Conservation (phyloP, 1,139 yeast species). For the Geotrichum carabidarum region DNA sequence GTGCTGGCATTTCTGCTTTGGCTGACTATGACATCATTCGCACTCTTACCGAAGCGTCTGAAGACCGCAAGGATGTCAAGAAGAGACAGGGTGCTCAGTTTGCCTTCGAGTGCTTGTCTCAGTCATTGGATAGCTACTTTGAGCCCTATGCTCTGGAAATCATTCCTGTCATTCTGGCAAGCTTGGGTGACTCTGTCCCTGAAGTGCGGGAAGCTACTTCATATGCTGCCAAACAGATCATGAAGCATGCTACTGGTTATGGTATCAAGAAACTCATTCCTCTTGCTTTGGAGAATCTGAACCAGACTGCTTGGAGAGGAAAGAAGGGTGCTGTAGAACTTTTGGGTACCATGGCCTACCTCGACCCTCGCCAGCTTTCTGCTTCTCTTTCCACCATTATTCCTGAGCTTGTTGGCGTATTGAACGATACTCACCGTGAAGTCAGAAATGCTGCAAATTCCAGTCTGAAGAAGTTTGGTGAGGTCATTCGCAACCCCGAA, state of each 20-base stretch:
- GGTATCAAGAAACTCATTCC: conserved; percentile 93
- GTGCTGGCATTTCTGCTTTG: conserved; percentile 75
- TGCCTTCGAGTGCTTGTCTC: conserved; percentile 80
- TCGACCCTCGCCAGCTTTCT: conserved; percentile 91
- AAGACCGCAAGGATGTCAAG: conserved; percentile 69
- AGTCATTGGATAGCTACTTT: conserved; percentile 64
- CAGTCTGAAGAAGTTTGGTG: conserved; percentile 86
- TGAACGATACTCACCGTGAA: conserved; percentile 93
- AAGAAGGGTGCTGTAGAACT: conserved; percentile 95
- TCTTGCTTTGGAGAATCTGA: conserved; percentile 75
- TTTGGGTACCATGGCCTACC: conserved; percentile 94
- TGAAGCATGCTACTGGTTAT: conserved; percentile 86
- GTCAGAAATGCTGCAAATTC: conserved; percentile 93
- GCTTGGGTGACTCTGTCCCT: conserved; percentile 75
- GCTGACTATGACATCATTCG: conserved; percentile 74
- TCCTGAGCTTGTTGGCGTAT: conserved; percentile 92
- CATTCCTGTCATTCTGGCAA: conserved; percentile 71
- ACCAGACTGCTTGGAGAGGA: conserved; percentile 92
- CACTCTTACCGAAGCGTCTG: conserved; percentile 75
- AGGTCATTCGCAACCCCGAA: conserved; percentile 95
- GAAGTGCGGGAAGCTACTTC: conserved; percentile 91
- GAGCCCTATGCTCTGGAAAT: conserved; percentile 93
- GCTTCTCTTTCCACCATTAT: conserved; percentile 82
- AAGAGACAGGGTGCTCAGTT: conserved; percentile 86
- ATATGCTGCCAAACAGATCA: conserved; percentile 77